These are phyloP conservation scores for Alternaria sp. DNA, from an alignment of 2,329 filamentous ascomycete genomes.

Conservation along the genomic window DNA sequence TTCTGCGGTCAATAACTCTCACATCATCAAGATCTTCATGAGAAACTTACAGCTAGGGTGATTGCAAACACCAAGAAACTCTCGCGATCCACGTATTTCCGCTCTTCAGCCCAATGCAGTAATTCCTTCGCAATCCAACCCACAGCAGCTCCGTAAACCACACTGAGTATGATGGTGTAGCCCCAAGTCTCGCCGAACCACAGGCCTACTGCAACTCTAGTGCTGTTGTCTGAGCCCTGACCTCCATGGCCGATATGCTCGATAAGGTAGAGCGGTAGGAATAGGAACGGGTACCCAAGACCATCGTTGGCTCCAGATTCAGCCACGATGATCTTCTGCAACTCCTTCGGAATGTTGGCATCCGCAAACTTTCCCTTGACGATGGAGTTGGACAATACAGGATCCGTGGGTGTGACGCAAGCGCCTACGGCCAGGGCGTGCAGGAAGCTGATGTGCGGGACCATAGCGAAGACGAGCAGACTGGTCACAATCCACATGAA, in stretches of 20 bases:
- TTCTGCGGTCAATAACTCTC: not conserved
- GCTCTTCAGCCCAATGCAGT: constrained; percentile 83
- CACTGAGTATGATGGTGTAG: constrained; percentile 80
- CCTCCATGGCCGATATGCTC: constrained; percentile 72
- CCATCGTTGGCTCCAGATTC: constrained; percentile 92
- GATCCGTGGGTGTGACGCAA: constrained; percentile 92
- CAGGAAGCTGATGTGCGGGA: constrained; percentile 74
- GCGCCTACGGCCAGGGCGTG: constrained; percentile 81
- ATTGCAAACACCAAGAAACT: constrained; percentile 89
- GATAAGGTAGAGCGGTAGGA: constrained; percentile 82
- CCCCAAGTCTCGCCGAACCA: constrained; percentile 89
- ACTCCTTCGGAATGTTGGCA: constrained; percentile 79
- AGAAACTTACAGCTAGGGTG: constrained; percentile 70
- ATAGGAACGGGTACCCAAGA: constrained; percentile 86
- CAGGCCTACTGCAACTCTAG: constrained; percentile 70
- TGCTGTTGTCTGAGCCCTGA: constrained; percentile 56
- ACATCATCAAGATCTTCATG: not conserved
- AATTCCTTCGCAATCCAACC: constrained; percentile 84
- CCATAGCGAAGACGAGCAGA: constrained; percentile 76
- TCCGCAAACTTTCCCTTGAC: constrained; percentile 95
- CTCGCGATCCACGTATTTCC: constrained; percentile 82
- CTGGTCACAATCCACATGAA: constrained; percentile 87
- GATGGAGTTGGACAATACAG: constrained; percentile 84
- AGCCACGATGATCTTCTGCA: constrained; percentile 71
- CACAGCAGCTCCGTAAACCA: constrained; percentile 76